Conservation (phyloP, 2,329 filamentous ascomycete species). For the Phialophora tarda region DNA sequence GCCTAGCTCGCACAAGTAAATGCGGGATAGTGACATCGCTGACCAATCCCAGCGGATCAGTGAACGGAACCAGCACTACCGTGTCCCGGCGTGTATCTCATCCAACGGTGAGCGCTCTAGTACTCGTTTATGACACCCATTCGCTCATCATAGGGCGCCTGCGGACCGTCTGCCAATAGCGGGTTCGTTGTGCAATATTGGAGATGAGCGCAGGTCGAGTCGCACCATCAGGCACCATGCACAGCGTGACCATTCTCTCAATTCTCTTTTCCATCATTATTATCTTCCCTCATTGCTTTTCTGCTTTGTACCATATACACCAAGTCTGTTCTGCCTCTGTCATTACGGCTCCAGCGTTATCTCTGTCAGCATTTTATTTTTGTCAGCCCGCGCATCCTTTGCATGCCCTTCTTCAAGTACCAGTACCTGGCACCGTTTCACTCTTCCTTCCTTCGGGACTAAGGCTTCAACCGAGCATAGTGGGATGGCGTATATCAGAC, state of each 20-base stretch:
- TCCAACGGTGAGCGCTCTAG: conserved; percentile 1
- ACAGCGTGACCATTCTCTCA: background rate
- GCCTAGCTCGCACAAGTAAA: background rate
- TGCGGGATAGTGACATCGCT: background rate
- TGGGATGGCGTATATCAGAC: conserved; percentile 24
- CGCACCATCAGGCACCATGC: background rate
- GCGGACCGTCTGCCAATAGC: background rate
- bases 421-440: background rate
- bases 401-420: conserved; percentile 1
- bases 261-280: background rate
- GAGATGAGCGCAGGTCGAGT: conserved; percentile 5
- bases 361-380: conserved; percentile 19
- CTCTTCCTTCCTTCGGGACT: background rate
- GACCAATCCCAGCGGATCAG: background rate
- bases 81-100: background rate
- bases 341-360: conserved; percentile 3
- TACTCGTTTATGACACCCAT: conserved; percentile 6
- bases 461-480: background rate
- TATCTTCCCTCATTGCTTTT: background rate
- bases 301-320: background rate
- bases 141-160: conserved; percentile 10
- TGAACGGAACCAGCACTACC: conserved; percentile 1
- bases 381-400: background rate
- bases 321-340: background rate
- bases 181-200: background rate